phyloP scores from a whole-genome alignment of 768 basidiomycete species.

The Leucocoprinus leucothites region DNA sequence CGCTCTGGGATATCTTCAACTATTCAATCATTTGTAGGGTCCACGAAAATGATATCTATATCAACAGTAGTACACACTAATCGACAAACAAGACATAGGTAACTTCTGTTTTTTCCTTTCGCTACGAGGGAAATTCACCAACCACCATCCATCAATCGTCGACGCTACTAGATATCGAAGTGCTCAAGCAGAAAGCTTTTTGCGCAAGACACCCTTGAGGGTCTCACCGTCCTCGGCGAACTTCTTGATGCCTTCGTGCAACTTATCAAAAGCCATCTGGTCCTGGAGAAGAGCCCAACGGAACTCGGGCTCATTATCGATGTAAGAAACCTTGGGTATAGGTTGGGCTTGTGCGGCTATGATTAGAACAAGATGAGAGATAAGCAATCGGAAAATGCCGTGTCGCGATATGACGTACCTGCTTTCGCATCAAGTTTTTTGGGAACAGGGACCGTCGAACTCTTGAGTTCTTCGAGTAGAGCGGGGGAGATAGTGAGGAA shows the following conservation, averaged over 20 bases:
- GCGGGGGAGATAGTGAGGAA: slow-evolving; percentile 93
- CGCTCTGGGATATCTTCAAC: no score
- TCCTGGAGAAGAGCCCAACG: slow-evolving; percentile 91
- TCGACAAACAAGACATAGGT: not conserved
- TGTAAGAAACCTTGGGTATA: slow-evolving; percentile 75
- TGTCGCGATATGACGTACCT: slow-evolving; percentile 38
- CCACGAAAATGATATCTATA: not conserved
- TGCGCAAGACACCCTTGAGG: slow-evolving; percentile 77
- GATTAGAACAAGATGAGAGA: slow-evolving; percentile 4
- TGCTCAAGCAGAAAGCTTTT: slow-evolving; percentile 57
- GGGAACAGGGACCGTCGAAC: slow-evolving; percentile 71
- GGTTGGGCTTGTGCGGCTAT: slow-evolving; percentile 54
- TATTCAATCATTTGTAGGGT: not conserved
- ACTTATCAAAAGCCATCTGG: slow-evolving; percentile 97
- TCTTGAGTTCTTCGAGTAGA: slow-evolving; percentile 91
- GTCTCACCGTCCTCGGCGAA: slow-evolving; percentile 94
- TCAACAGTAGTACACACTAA: slow-evolving; percentile 1
- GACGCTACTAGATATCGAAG: not conserved
- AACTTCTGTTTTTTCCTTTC: slow-evolving; percentile 3
- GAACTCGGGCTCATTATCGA: slow-evolving; percentile 96
- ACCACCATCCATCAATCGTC: not conserved
- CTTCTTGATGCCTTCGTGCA: slow-evolving; percentile 97
- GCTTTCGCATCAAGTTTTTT: slow-evolving; percentile 73
- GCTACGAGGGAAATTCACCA: not conserved
- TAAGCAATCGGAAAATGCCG: slow-evolving; percentile 2